phyloP scores from a whole-genome alignment of 169 alveolate species.

The Besnoitia besnoiti region DNA sequence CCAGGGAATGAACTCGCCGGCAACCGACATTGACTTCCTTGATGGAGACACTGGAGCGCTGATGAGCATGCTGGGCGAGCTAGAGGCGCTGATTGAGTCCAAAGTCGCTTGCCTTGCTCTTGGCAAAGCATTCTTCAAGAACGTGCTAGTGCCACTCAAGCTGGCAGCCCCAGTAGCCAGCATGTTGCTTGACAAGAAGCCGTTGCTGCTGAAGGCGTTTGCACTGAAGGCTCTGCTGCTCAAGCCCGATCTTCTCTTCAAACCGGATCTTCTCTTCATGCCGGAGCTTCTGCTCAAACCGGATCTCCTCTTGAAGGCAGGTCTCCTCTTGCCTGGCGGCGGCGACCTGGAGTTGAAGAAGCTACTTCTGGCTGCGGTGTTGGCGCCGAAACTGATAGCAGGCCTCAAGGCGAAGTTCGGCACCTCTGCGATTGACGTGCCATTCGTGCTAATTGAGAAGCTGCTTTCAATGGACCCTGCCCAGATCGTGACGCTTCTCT shows the following conservation, averaged over 20 bases:
- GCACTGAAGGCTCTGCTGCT: constrained; percentile 4
- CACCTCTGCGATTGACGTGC: too few relatives aligned
- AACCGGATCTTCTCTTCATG: neutral
- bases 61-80: neutral
- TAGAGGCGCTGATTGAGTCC: neutral
- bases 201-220: neutral
- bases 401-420: too few relatives aligned
- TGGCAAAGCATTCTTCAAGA: neutral
- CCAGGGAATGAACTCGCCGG: neutral
- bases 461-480: too few relatives aligned
- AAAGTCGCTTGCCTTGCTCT: neutral
- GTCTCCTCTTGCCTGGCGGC: too few relatives aligned
- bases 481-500: too few relatives aligned
- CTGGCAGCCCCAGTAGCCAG: neutral
- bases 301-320: too few relatives aligned
- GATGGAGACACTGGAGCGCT: too few relatives aligned
- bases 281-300: too few relatives aligned
- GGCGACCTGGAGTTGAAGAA: too few relatives aligned
- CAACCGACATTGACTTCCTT: neutral
- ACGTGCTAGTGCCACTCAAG: neutral
- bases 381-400: too few relatives aligned
- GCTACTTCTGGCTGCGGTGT: too few relatives aligned
- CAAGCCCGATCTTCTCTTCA: neutral
- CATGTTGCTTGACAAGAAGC: neutral
- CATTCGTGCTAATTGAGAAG: too few relatives aligned